phyloP scores from a whole-genome alignment of 1,284 basidiomycete species.

The Austroboletus rostrupii region DNA sequence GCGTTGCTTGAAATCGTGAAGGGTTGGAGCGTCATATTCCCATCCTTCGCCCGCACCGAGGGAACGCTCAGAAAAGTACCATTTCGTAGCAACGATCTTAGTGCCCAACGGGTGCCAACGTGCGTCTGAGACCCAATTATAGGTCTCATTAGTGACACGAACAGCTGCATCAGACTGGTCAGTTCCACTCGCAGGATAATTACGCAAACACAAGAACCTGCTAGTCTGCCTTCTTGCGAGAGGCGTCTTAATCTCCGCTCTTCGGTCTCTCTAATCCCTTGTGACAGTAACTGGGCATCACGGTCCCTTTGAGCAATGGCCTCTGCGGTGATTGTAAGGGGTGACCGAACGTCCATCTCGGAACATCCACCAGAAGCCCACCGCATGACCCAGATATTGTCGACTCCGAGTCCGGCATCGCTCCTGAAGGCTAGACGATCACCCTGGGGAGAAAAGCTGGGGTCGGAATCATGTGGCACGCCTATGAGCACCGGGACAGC shows the following conservation, averaged over 20 bases:
- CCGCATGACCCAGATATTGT: conserved; percentile 67
- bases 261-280: conserved; percentile 47
- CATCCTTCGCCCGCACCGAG: conserved; percentile 70
- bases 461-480: conserved; percentile 65
- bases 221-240: conserved; percentile 53
- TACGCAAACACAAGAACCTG: conserved; percentile 38
- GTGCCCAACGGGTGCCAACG: conserved; percentile 64
- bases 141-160: conserved; percentile 71
- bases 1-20: conserved; percentile 20
- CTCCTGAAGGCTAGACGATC: conserved; percentile 59
- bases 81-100: conserved; percentile 67
- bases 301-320: conserved; percentile 29
- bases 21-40: conserved; percentile 51
- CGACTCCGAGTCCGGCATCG: conserved; percentile 65
- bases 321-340: conserved; percentile 16
- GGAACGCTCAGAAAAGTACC: conserved; percentile 61
- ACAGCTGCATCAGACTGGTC: conserved; percentile 37
- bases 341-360: conserved; percentile 49
- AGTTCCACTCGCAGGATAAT: background rate
- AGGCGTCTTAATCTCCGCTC: conserved; percentile 48
- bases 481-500: conserved; percentile 39
- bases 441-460: conserved; percentile 66
- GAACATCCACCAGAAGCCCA: conserved; percentile 55
- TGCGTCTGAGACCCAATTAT: conserved; percentile 62
- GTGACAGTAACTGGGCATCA: conserved; percentile 48